Conservation (phyloP, 306 rosid genomes). For the Parietaria judaica region DNA sequence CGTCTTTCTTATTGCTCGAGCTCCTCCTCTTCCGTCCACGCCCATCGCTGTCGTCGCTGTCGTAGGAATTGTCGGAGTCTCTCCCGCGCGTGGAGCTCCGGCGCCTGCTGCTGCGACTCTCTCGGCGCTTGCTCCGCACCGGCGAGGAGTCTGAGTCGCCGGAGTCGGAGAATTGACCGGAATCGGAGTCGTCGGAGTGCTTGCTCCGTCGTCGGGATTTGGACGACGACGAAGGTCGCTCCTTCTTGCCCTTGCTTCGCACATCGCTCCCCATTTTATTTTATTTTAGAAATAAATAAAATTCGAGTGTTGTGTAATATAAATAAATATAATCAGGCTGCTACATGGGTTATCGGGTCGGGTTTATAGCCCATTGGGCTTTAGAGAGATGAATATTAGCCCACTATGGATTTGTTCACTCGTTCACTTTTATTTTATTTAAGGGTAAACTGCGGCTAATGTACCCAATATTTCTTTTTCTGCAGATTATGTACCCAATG, state of each 20-base stretch:
- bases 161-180: slow-evolving; percentile 26
- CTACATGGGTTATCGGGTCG: too few relatives aligned
- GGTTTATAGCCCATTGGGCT: too few relatives aligned
- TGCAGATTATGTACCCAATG: too few relatives aligned
- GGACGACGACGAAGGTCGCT: slow-evolving; percentile 28
- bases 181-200: slow-evolving; percentile 34
- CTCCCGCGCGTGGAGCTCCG: slow-evolving; percentile 26
- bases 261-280: slow-evolving; percentile 22
- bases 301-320: too few relatives aligned
- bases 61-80: slow-evolving; percentile 35
- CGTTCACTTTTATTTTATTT: too few relatives aligned
- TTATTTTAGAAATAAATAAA: neutral
- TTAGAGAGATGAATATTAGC: too few relatives aligned
- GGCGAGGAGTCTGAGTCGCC: slow-evolving; percentile 29
- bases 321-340: too few relatives aligned
- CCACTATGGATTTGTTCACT: too few relatives aligned
- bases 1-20: slow-evolving; percentile 41
- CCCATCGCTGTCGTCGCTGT: slow-evolving; percentile 31
- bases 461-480: too few relatives aligned
- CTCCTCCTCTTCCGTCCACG: slow-evolving; percentile 35
- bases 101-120: slow-evolving; percentile 28
- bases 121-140: slow-evolving; percentile 24
- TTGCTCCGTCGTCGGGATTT: slow-evolving; percentile 28
- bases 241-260: slow-evolving; percentile 26
- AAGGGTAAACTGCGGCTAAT: too few relatives aligned